Evolutionary conservation across 2,329 filamentous ascomycete species (phyloP).

Genomic region (Colletotrichum higginsianum): DNA sequence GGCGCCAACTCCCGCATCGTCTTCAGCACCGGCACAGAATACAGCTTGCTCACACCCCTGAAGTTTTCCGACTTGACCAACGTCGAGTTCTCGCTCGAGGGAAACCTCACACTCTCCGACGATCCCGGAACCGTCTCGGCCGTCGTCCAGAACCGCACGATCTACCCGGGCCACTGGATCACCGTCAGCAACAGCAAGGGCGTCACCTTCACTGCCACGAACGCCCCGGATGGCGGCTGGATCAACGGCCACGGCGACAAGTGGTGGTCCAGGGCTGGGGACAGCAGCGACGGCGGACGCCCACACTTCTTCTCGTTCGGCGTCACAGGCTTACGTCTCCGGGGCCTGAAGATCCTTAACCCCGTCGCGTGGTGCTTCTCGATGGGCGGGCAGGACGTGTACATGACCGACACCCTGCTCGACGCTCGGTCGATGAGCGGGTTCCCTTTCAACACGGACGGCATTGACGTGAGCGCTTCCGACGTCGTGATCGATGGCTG

Average conservation of each 20-base stretch:
- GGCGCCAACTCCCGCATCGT: conserved; percentile 28
- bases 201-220: conserved; percentile 19
- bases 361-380: conserved; percentile 32
- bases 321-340: conserved; percentile 14
- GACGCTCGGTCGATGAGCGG: conserved; percentile 19
- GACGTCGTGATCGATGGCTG: conserved; percentile 26
- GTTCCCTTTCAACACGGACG: conserved; percentile 31
- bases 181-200: conserved; percentile 31
- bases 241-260: conserved; percentile 30
- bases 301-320: conserved; percentile 33
- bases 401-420: conserved; percentile 33
- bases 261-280: conserved; percentile 22
- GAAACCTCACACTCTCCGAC: conserved; percentile 28
- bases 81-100: conserved; percentile 28
- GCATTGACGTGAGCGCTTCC: conserved; percentile 24
- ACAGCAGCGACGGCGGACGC: conserved; percentile 25
- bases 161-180: conserved; percentile 32
- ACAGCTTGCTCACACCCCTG: conserved; percentile 15
- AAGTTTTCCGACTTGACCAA: conserved; percentile 25
- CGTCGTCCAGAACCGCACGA: conserved; percentile 13
- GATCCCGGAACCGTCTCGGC: conserved; percentile 18
- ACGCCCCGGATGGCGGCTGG: conserved; percentile 2
- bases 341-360: conserved; percentile 25
- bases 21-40: conserved; percentile 27
- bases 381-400: conserved; percentile 25